Conservation (phyloP, 805 yeast genomes). For the Yamadazyma tumulicola region DNA sequence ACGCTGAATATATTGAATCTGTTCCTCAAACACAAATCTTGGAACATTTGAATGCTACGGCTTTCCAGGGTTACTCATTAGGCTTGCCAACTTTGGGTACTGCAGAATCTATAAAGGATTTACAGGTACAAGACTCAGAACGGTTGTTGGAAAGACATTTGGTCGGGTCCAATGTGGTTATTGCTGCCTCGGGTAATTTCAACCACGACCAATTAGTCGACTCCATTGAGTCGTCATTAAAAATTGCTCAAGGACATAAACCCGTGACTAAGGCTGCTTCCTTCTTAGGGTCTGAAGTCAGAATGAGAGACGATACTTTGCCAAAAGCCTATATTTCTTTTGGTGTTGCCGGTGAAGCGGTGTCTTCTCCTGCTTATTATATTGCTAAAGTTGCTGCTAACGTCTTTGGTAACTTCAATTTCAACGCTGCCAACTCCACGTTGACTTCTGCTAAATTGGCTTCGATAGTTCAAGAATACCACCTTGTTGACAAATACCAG, state of each 20-base stretch:
- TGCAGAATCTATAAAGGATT: constrained; percentile 54
- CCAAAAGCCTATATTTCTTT: constrained; percentile 77
- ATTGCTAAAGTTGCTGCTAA: constrained; percentile 72
- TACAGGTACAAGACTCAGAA: constrained; percentile 56
- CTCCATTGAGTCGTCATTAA: constrained; percentile 52
- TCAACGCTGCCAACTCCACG: constrained; percentile 49
- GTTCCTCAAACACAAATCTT: constrained; percentile 53
- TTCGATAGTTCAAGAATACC: constrained; percentile 65
- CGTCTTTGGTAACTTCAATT: constrained; percentile 51
- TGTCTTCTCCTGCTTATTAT: constrained; percentile 60
- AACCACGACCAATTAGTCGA: constrained; percentile 68
- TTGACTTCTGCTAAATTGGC: constrained; percentile 65
- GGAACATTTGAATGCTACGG: constrained; percentile 78
- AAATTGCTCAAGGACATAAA: constrained; percentile 50
- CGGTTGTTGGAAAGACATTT: constrained; percentile 55
- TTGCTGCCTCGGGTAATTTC: constrained; percentile 70
- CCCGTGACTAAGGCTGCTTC: constrained; percentile 49
- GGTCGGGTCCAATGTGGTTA: constrained; percentile 61
- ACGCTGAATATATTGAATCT: constrained; percentile 54
- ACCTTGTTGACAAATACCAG: constrained; percentile 64
- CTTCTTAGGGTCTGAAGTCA: constrained; percentile 82
- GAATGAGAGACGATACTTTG: constrained; percentile 84
- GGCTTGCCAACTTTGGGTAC: constrained; percentile 79
- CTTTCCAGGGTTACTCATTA: constrained; percentile 82
- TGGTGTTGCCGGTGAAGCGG: constrained; percentile 71